phyloP scores from a whole-genome alignment of 1,139 yeast species.

The Kurtzmaniella quercitrusa region DNA sequence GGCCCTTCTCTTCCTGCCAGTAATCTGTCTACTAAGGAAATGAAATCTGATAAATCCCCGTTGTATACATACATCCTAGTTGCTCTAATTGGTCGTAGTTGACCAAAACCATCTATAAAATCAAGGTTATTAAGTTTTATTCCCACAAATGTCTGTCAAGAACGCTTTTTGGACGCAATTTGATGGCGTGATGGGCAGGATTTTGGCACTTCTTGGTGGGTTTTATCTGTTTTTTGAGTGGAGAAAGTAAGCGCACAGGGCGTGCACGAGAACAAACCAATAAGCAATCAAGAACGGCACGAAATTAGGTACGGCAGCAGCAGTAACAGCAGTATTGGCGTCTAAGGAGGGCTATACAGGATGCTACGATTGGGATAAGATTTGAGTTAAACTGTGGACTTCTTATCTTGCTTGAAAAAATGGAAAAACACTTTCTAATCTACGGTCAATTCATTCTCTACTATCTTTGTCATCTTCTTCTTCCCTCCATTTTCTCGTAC shows the following conservation, averaged over 20 bases:
- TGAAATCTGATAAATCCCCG: no score
- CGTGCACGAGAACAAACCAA: not conserved
- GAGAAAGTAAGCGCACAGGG: not conserved
- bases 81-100: constrained; percentile 29
- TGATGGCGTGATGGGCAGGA: not conserved
- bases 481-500: no score
- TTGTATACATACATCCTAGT: constrained; percentile 23
- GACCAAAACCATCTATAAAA: constrained; percentile 19
- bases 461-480: no score
- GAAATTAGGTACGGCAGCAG: not conserved
- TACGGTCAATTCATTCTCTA: no score
- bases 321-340: no score
- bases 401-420: no score
- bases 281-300: not conserved
- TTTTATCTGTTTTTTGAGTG: not conserved
- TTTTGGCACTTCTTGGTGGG: not conserved
- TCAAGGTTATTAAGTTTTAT: not conserved
- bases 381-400: no score
- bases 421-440: no score
- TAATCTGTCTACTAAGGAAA: no score
- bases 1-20: no score
- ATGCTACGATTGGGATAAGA: no score
- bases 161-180: not conserved
- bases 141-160: not conserved
- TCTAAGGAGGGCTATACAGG: no score